These are phyloP conservation scores for Suillus sp. DNA, from an alignment of 768 basidiomycete genomes.

Conservation along the genomic window DNA sequence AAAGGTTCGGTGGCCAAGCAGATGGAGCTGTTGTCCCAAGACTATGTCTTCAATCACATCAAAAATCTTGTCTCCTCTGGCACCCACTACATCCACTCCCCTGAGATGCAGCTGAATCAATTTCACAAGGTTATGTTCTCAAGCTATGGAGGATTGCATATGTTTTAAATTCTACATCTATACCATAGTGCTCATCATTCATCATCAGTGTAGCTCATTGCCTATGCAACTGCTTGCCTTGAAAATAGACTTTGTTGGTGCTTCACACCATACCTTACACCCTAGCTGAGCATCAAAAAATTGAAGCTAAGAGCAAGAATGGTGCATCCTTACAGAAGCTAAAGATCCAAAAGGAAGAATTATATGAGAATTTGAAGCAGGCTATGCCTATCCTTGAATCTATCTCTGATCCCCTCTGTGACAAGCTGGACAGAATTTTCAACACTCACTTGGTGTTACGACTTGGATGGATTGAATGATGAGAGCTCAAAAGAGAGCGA, in stretches of 20 bases:
- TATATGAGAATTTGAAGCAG: too few species aligned
- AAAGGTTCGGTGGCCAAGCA: constrained; percentile 4
- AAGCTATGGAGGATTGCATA: constrained; percentile 1
- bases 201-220: neutral
- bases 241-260: constrained; percentile 1
- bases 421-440: too few species aligned
- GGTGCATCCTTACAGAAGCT: too few species aligned
- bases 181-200: neutral
- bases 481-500: too few species aligned
- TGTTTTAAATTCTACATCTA: neutral
- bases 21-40: constrained; percentile 2
- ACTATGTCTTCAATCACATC: constrained; percentile 2
- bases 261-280: too few species aligned
- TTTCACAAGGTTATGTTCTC: constrained; percentile 5
- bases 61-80: neutral
- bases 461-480: too few species aligned
- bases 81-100: constrained; percentile 6
- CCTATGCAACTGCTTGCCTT: neutral
- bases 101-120: constrained; percentile 1
- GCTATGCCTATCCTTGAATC: too few species aligned
- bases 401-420: too few species aligned
- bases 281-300: too few species aligned
- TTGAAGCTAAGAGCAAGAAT: too few species aligned
- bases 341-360: too few species aligned
- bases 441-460: too few species aligned